phyloP scores from a whole-genome alignment of 2,329 filamentous ascomycete species.

The Rhynchosporium graminicola region DNA sequence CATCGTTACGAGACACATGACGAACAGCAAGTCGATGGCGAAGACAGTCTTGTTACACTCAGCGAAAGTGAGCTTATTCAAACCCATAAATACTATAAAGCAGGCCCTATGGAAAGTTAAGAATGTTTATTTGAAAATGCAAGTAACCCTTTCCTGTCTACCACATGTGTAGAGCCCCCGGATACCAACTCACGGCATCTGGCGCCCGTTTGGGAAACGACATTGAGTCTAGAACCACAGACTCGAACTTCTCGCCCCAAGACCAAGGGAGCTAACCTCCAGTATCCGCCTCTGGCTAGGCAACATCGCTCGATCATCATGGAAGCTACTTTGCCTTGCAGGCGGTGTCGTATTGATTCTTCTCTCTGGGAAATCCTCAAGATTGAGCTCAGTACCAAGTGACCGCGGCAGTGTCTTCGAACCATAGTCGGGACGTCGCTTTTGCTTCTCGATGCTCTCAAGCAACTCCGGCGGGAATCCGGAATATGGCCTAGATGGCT shows the following conservation, averaged over 20 bases:
- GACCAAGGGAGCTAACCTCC: not conserved
- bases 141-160: not conserved
- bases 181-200: too few relatives aligned
- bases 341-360: not conserved
- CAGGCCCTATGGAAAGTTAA: not conserved
- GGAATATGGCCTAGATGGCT: slow-evolving; percentile 18
- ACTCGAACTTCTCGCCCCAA: slow-evolving; percentile 29
- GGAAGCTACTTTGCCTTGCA: slow-evolving; percentile 28
- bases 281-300: slow-evolving; percentile 32
- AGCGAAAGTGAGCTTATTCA: not conserved
- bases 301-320: slow-evolving; percentile 35
- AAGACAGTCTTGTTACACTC: too few relatives aligned
- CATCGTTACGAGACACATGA: not conserved
- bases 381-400: slow-evolving; percentile 10
- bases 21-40: not conserved
- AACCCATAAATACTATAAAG: not conserved
- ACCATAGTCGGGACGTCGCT: slow-evolving; percentile 19
- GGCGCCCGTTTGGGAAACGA: too few relatives aligned
- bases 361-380: not conserved
- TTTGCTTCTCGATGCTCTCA: slow-evolving; percentile 23
- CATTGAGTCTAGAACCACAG: slow-evolving; percentile 27
- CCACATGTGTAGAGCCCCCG: not conserved
- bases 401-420: slow-evolving; percentile 31
- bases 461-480: slow-evolving; percentile 31
- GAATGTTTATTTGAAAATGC: not conserved